Evolutionary conservation across 116 monocot genomes (phyloP), one percentile per base, ranked within the genome.

Genomic region (Phalaenopsis hybrid): DNA sequence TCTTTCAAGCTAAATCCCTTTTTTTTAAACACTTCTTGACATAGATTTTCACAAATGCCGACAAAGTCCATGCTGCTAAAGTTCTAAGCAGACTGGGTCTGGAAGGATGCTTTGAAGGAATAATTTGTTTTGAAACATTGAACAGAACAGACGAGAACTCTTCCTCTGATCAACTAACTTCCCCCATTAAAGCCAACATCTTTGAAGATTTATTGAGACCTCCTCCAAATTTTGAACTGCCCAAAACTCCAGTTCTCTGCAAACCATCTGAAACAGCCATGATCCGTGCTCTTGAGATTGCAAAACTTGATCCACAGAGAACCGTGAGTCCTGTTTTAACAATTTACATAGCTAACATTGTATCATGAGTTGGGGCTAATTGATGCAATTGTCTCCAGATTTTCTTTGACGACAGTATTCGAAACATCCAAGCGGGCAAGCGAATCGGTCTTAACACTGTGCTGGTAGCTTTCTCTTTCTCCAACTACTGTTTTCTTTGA

Each of bases 401-500:
- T 49, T 95, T 95, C 84, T 95, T 95, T 18, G 95, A 95, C 33
- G 95, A 95, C 79, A 95, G 95, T 57, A 80, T 87, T 28, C 83
- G 95, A 74, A 95, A 95, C 79, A 87, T 95, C 74, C 89, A 89
- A 67, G 83, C 92, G 1, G 95, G 92, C 51, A 95, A 95, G 46
- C 68, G 55, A 25, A 88, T 92, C 21, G 95, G 95, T 20, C 86
- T 95, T 0, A 81, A 85, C 67, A 95, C 95, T 1, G 95, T 92
- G 4, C 83, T 95, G 95, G 94, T 95, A 90, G 45, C 45, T 44
- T 28, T 44, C n/a, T 45, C 37, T 13, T 72, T 4, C 34, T 34
- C 31, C 37, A 33, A 13, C 5, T 28, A 52, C 44, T 37, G 8
- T n/a, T 21, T 46, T 18, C 8, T 45, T 13, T 31, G 31, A 55